Base-by-base conservation (phyloP, 805 yeast species). In the Kockiozyma suomiensis region DNA sequence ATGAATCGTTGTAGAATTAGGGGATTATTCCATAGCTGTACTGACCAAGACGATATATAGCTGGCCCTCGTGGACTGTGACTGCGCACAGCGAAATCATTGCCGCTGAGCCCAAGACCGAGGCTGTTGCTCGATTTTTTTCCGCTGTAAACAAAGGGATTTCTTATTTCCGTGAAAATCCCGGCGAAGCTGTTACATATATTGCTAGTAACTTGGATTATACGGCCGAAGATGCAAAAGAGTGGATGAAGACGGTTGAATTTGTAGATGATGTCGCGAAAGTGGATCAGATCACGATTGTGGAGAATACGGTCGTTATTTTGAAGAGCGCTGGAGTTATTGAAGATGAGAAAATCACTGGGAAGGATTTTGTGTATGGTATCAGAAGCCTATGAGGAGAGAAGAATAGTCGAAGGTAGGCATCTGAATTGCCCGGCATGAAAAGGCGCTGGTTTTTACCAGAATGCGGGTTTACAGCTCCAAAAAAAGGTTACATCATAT, bases 41-140 rank as follows among this genome's bases (percentile, higher is more conserved):
- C 26, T 25, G 37, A 41, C 33, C 28, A 23, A 28, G 7, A 32
- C 15, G 32, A 6, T 13, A 30, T 17, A 10, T 37, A 56, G 60
- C 26, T 91, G 97, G 97, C 93, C 97, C 10, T 88, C 96, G 1
- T 91, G 97, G 97, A 92, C 90, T 15, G 79, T 90, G 50, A 83
- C 84, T 21, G 84, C 84, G 4, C 73, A 79, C 54, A 69, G 75
- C 15, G 76, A 75, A n/a, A 66, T 80, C 4, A 66, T 78, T 37
- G 72, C 70, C 5, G 67, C 70, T n/a, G 66, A 70, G 19, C 54
- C 47, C 23, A 35, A 41, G 33, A 56, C 59, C 5, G 43, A 35
- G 30, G 71, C 69, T 3, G 66, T 80, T 43, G 56, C 60, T 2
- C 67, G 66, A 1, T 86, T 90, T 61, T 64, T 85, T 50, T 67